Base-by-base conservation (phyloP, 1,139 yeast genomes). In the Scheffersomyces quercinus region DNA sequence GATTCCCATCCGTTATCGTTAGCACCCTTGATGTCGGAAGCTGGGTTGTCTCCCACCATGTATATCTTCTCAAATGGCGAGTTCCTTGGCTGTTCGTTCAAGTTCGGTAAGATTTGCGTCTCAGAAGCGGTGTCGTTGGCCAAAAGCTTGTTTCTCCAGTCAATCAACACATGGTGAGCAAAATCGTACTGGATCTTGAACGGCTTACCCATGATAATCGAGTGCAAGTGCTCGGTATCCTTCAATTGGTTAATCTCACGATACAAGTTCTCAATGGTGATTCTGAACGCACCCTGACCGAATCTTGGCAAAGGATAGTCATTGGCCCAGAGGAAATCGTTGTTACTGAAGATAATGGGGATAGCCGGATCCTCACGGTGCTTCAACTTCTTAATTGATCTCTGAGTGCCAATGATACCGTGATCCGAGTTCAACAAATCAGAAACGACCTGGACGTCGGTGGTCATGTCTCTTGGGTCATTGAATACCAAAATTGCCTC, bases 1-100 rank as follows among this genome's bases (percentile, higher is more conserved):
- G 93, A 83, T 40, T 85, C 82, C 98, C 98, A 93, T 2, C 97
- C 96, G 59, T 83, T 82, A 45, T 73, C 73, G 56, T 86, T 85
- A 2, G 97, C 99, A 0, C 99, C 99, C 49, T 77, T 75, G 39
- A 93, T 93, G 60, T 93, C 99, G 41, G 91, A 82, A 26, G 85
- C 93, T 2, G 97, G 98, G 62, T 93, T 93, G 65, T 93, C 99
- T 24, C 99, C 99, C 28, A 93, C 88, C 99, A 93, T 93, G 67
- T 76, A 91, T 2, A 93, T 85, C 31, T 75, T 67, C 26, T 70
- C 64, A 50, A 82, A 81, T 3, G 81, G 81, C 6, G 74, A 58
- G n/a, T 51, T 42, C 8, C 43, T 42, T 2, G 80, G 81, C 5
- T 67, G 52, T 28, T 50, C 52, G 16, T 70, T 65, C 45, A 78